Conservation (phyloP, 768 basidiomycete species). For the Pilatotrama ljubarskyi region DNA sequence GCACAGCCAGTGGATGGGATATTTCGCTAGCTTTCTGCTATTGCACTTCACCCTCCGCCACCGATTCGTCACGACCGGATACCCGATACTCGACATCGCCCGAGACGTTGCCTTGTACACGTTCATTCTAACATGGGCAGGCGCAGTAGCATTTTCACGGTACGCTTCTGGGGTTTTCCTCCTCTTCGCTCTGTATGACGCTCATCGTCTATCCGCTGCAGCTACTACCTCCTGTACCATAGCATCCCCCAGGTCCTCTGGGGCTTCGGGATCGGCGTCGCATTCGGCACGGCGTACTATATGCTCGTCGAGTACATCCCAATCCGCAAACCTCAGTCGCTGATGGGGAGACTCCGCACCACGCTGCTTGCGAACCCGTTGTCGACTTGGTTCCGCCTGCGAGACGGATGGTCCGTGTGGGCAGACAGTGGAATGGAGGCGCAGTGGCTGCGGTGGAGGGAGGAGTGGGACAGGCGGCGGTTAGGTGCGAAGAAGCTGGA, state of each 20-base stretch:
- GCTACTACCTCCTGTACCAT: constrained; percentile 75
- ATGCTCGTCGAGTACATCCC: constrained; percentile 60
- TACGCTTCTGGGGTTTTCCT: constrained; percentile 30
- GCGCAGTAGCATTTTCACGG: constrained; percentile 78
- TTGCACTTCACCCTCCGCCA: constrained; percentile 75
- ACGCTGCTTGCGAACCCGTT: constrained; percentile 57
- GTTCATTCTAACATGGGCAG: constrained; percentile 56
- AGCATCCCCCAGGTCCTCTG: constrained; percentile 70
- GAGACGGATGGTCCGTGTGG: constrained; percentile 85
- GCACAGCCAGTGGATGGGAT: constrained; percentile 90
- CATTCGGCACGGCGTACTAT: constrained; percentile 57
- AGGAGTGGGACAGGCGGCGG: constrained; percentile 49
- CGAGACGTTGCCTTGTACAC: constrained; percentile 50
- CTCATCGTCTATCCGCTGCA: constrained; percentile 33
- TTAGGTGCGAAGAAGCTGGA: constrained; percentile 1
- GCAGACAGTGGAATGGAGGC: constrained; percentile 71
- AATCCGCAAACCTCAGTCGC: constrained; percentile 48
- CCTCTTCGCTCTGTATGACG: neutral
- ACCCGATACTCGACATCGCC: constrained; percentile 47
- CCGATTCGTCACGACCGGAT: constrained; percentile 58
- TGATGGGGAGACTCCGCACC: constrained; percentile 50
- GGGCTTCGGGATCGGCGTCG: constrained; percentile 67
- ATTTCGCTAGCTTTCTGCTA: constrained; percentile 74
- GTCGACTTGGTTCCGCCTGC: constrained; percentile 63
- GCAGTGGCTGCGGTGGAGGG: constrained; percentile 71